phyloP scores from a whole-genome alignment of 768 basidiomycete genomes.

The Xerocomus brunneocitrinus region DNA sequence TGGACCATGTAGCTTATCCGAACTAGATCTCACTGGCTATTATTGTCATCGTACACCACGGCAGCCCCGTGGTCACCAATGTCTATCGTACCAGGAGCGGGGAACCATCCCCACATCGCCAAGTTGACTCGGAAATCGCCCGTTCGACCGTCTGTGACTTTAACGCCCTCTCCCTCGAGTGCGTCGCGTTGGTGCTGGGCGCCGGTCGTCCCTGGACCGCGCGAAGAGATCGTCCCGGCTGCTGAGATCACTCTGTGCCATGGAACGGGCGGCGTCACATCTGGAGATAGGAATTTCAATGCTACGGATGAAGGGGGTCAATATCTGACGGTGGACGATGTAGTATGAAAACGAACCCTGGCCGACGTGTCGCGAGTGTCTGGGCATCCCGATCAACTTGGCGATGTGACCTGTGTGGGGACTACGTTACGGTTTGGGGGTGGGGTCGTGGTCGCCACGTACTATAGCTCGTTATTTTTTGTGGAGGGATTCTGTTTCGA shows the following conservation, averaged over 20 bases:
- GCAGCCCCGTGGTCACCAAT: conserved; percentile 6
- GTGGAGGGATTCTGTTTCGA: conserved; percentile 48
- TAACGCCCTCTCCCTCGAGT: conserved; percentile 78
- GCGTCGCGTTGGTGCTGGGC: conserved; percentile 72
- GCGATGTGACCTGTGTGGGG: conserved; percentile 63
- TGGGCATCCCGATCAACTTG: conserved; percentile 75
- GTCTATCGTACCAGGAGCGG: conserved; percentile 30
- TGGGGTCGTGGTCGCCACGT: conserved; percentile 7
- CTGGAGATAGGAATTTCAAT: conserved; percentile 67
- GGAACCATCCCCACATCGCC: conserved; percentile 64
- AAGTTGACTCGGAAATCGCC: conserved; percentile 61
- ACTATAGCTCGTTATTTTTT: conserved; percentile 77
- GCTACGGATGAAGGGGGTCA: conserved; percentile 39
- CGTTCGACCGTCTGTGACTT: conserved; percentile 53
- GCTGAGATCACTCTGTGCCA: conserved; percentile 78
- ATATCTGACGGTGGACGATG: neutral
- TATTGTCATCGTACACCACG: neutral
- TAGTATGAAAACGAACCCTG: conserved; percentile 48
- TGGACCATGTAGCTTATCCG: neutral
- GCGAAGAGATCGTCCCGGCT: conserved; percentile 70
- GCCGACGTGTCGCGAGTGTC: conserved; percentile 75
- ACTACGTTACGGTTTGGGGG: neutral
- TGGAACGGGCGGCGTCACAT: conserved; percentile 61
- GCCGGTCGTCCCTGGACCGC: conserved; percentile 79
- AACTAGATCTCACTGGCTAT: neutral